phyloP scores from a whole-genome alignment of 2,329 filamentous ascomycete genomes.

The Penicillium sumatraense region DNA sequence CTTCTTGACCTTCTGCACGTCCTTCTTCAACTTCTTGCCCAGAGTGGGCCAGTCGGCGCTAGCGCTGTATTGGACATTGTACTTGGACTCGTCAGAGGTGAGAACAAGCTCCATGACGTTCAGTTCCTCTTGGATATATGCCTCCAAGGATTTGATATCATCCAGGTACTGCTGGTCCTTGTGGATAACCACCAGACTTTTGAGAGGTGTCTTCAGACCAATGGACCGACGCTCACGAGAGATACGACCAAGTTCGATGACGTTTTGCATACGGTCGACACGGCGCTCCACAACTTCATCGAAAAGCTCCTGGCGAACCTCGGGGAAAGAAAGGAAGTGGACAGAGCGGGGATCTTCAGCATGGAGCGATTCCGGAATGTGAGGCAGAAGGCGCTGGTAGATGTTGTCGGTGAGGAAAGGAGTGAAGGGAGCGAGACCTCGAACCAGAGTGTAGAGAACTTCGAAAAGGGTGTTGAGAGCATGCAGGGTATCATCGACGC shows the following conservation, averaged over 20 bases:
- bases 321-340: constrained; percentile 89
- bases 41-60: constrained; percentile 91
- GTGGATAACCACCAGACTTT: constrained; percentile 87
- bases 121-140: constrained; percentile 89
- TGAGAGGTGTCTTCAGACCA: constrained; percentile 87
- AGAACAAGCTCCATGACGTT: constrained; percentile 86
- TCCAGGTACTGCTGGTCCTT: constrained; percentile 80
- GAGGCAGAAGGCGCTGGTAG: constrained; percentile 79
- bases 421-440: constrained; percentile 89
- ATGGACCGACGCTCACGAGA: constrained; percentile 84
- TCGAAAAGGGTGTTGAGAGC: constrained; percentile 94
- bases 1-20: constrained; percentile 88
- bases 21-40: constrained; percentile 97
- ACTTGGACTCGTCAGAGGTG: constrained; percentile 83
- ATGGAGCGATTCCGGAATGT: constrained; percentile 74
- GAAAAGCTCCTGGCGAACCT: constrained; percentile 86
- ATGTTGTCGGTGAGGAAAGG: constrained; percentile 96
- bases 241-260: constrained; percentile 87
- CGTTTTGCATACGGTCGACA: constrained; percentile 89
- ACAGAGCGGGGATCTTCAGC: constrained; percentile 81
- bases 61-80: constrained; percentile 90
- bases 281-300: constrained; percentile 83
- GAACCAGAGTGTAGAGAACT: constrained; percentile 84
- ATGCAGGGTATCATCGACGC: constrained; percentile 82
- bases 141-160: constrained; percentile 81